phyloP scores from a whole-genome alignment of 2,329 filamentous ascomycete genomes.

The Xylaria sp. region DNA sequence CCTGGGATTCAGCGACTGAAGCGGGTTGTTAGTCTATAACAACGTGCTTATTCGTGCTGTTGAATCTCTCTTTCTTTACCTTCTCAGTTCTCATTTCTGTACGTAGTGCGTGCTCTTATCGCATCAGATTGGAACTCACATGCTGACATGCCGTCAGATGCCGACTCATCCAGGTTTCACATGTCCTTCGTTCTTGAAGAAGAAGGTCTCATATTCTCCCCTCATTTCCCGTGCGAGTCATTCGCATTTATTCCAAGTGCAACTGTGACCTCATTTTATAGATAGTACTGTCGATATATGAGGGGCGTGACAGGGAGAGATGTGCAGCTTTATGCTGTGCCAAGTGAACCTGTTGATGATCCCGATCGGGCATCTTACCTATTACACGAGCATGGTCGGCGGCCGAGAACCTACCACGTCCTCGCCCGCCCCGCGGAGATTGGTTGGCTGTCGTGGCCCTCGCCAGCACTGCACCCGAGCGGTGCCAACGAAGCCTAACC shows the following conservation, averaged over 20 bases:
- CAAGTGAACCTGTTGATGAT: not conserved
- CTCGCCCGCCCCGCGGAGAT: constrained; percentile 30
- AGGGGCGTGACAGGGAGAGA: constrained; percentile 3
- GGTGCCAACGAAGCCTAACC: constrained; percentile 48
- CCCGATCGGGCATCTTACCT: constrained; percentile 18
- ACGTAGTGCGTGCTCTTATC: not conserved
- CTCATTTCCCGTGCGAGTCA: not conserved
- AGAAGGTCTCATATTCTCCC: constrained; percentile 1
- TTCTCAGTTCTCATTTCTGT: not conserved
- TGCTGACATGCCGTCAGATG: constrained; percentile 2
- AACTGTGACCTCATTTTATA: constrained; percentile 4
- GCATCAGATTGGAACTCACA: not conserved
- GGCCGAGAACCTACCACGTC: constrained; percentile 29
- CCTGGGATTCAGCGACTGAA: not conserved
- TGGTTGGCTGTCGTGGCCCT: constrained; percentile 41
- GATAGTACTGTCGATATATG: not conserved
- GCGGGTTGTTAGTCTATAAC: not conserved
- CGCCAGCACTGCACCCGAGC: constrained; percentile 38
- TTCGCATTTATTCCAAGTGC: not conserved
- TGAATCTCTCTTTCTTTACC: not conserved
- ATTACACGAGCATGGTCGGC: constrained; percentile 11
- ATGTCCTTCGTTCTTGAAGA: constrained; percentile 9
- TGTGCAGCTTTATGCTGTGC: not conserved
- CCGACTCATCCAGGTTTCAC: constrained; percentile 25
- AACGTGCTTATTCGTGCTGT: not conserved